These are phyloP conservation scores for Reutealis trisperma DNA, from an alignment of 345 rosid species.

Conservation along the genomic window DNA sequence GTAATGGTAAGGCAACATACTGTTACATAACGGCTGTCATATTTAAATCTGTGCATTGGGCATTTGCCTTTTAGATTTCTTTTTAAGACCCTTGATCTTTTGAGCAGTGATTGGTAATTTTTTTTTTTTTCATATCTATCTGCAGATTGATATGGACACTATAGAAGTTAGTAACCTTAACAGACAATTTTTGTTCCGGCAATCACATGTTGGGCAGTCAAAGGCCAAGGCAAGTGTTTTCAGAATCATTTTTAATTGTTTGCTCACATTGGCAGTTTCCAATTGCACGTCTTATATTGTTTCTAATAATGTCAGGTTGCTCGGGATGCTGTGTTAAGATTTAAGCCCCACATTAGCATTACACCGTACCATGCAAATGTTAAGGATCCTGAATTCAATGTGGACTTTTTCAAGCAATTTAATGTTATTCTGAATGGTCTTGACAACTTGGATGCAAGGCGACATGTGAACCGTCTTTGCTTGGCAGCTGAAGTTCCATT, in stretches of 20 bases:
- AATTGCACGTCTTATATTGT: not conserved
- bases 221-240: constrained; percentile 74
- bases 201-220: constrained; percentile 93
- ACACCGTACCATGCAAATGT: constrained; percentile 90
- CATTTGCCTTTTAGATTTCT: not conserved
- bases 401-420: constrained; percentile 92
- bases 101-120: not conserved
- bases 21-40: too few relatives aligned
- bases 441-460: constrained; percentile 95
- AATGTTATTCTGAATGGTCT: constrained; percentile 93
- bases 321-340: constrained; percentile 89
- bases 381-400: constrained; percentile 75
- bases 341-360: constrained; percentile 83
- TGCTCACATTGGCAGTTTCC: not conserved
- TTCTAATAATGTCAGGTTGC: constrained; percentile 66
- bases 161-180: constrained; percentile 99
- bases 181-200: constrained; percentile 91
- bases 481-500: constrained; percentile 94
- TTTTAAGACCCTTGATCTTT: not conserved
- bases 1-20: too few relatives aligned
- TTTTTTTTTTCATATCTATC: constrained; percentile 8
- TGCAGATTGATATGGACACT: constrained; percentile 98
- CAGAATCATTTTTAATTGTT: constrained; percentile 1
- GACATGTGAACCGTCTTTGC: constrained; percentile 98
- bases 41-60: too few relatives aligned